Conservation (phyloP, 176 grass and related monocot species). For the sorghum (Sorghum bicolor) region Sorghum_bicolor_NCBIv3 NC_012878.2:3914001-3914500, state of each 20-base stretch:
- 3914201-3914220: constrained; percentile 50
- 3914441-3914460: not conserved
- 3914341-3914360: constrained; percentile 10
- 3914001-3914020: constrained; percentile 76
- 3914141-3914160: not conserved
- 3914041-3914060: constrained; percentile 97
- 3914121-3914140: not conserved
- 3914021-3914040: constrained; percentile 84
- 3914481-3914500: not conserved
- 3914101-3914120: constrained; percentile 45
- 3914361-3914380: not conserved
- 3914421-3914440: not conserved
- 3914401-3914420: not conserved
- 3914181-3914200: constrained; percentile 19
- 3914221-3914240: constrained; percentile 90
- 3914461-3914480: not conserved
- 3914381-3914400: not conserved
- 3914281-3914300: not conserved
- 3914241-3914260: constrained; percentile 86
- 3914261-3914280: constrained; percentile 82
- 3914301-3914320: not conserved
- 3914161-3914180: not conserved
- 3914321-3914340: not conserved
- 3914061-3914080: constrained; percentile 76
- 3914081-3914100: constrained; percentile 71